Percentiles rank a stretch among this genome's conserved stretches.
These are phyloP conservation scores for Achaetomiella virescens DNA, from an alignment of 495 filamentous ascomycete species.

Conservation along the genomic window DNA sequence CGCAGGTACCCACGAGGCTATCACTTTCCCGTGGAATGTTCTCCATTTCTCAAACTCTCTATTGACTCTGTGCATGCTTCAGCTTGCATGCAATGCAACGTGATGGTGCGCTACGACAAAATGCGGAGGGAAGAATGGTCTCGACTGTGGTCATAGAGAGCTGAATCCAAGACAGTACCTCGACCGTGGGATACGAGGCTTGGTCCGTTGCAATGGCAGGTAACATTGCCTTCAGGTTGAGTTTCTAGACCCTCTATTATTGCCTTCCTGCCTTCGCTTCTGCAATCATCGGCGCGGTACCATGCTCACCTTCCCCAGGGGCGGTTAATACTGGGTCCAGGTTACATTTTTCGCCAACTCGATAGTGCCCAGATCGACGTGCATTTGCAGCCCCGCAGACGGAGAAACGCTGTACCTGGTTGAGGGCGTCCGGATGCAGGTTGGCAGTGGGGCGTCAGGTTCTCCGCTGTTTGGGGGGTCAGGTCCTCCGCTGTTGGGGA, in stretches of 20 bases:
- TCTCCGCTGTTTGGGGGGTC: not conserved
- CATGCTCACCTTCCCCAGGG: not conserved
- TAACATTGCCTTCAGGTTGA: not conserved
- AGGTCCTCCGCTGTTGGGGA: not conserved
- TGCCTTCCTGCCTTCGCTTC: not conserved
- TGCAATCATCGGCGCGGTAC: not conserved
- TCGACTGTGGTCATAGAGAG: not conserved
- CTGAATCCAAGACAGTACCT: not conserved
- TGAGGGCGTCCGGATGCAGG: not conserved
- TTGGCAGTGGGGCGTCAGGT: not conserved
- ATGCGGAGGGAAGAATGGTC: not conserved
- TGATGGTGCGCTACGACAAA: not conserved
- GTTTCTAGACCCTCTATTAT: not conserved
- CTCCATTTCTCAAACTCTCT: not conserved
- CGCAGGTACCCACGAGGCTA: not conserved
- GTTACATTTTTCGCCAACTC: slow-evolving; percentile 8
- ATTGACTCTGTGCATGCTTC: not conserved
- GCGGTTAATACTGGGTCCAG: slow-evolving; percentile 4
- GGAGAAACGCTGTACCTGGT: not conserved
- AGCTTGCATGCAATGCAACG: not conserved
- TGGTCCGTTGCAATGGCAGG: not conserved
- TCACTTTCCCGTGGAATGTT: not conserved
- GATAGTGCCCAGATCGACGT: slow-evolving; percentile 4
- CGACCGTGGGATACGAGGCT: not conserved
- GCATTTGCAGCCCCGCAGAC: slow-evolving; percentile 10